Base-by-base conservation (phyloP, 805 yeast species). In the Saturnispora quitensis region DNA sequence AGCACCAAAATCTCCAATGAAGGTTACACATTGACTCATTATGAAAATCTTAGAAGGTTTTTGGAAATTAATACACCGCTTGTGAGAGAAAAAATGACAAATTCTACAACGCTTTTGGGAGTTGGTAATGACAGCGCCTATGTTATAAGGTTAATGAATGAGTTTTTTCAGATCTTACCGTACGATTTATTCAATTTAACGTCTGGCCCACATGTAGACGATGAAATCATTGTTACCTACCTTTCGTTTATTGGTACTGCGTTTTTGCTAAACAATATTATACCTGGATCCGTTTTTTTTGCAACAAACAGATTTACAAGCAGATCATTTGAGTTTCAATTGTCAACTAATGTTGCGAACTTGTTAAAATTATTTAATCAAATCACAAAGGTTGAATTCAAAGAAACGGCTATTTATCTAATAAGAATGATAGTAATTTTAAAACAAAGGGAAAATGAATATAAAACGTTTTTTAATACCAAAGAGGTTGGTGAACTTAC, bases 161-260 rank as follows among this genome's bases (percentile, higher is more conserved):
- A 53, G 15, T 55, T 49, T 31, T 34, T 43, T 25, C 48, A 52
- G 22, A 55, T 55, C 12, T 20, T 52, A 17, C 58, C 58, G 4
- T 48, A 36, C 42, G 46, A 54, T 52, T 36, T 54, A n/a, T 33
- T 34, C 22, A 54, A 54, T 50, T 42, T 50, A 4, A 35, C 28
- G 3, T 40, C 51, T 1, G 43, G 46, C 9, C 17, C 18, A 5
- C 10, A 36, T 17, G 24, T 15, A 7, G 24, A 42, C 25, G 58
- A 55, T 15, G 40, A n/a, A 10, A 42, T 44, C 20, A 46, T 55
- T 24, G 27, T 45, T 5, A 38, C 50, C 8, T 31, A 42, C 13
- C 20, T 51, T 10, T 13, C 40, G 6, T 55, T 27, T 40, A 34
- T 51, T 34, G 34, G 53, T 13, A 25, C 50, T 9, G 53, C 42